Conservation (phyloP, 345 rosid species). For the Acer campestre region DNA sequence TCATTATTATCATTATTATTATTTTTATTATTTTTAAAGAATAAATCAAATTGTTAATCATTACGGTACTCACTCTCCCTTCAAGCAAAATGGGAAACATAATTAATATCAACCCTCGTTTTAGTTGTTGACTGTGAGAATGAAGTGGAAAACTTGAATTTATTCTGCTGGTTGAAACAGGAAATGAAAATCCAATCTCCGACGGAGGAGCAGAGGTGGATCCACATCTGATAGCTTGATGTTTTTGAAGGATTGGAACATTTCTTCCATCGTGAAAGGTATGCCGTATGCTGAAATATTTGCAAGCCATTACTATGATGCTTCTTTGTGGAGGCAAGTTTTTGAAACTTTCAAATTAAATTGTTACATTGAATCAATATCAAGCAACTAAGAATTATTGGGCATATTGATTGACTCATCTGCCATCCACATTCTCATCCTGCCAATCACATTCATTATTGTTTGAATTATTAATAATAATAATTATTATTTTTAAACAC, state of each 20-base stretch:
- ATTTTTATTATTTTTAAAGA: neutral
- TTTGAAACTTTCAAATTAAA: neutral
- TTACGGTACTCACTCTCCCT: neutral
- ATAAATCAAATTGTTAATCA: neutral
- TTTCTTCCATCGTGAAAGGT: slow-evolving; percentile 68
- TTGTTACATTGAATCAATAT: slow-evolving; percentile 59
- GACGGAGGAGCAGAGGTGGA: slow-evolving; percentile 58
- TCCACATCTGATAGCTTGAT: slow-evolving; percentile 48
- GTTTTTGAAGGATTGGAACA: slow-evolving; percentile 39
- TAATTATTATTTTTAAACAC: neutral
- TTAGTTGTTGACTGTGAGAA: too few relatives aligned
- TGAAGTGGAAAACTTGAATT: neutral
- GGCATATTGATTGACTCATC: slow-evolving; percentile 51
- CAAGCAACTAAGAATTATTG: slow-evolving; percentile 62
- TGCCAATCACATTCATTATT: slow-evolving; percentile 34
- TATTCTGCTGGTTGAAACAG: slow-evolving; percentile 34
- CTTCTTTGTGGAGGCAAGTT: neutral
- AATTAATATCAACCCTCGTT: neutral
- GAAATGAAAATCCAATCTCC: slow-evolving; percentile 56
- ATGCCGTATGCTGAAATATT: slow-evolving; percentile 34
- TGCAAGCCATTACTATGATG: neutral
- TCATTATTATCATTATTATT: too few relatives aligned
- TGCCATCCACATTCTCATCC: slow-evolving; percentile 51
- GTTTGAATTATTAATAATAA: too few relatives aligned
- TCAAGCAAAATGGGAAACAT: neutral